These are phyloP conservation scores for Westerdykella sp. DNA, from an alignment of 2,329 filamentous ascomycete species.

Conservation along the genomic window DNA sequence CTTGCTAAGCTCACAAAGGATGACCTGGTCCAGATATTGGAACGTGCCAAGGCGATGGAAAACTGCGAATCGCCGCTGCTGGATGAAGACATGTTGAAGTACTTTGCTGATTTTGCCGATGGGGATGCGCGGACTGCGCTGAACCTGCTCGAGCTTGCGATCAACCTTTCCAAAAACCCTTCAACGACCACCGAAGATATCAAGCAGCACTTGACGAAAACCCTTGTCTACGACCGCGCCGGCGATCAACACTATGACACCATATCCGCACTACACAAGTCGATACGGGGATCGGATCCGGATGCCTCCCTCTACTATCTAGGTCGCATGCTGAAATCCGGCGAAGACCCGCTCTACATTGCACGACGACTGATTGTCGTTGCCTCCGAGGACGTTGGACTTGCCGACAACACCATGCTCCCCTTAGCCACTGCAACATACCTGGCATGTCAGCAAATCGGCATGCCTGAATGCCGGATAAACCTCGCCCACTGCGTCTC, in stretches of 20 bases:
- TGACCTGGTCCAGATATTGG: conserved; percentile 66
- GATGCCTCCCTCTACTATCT: conserved; percentile 93
- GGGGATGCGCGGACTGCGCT: conserved; percentile 90
- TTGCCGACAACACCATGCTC: conserved; percentile 80
- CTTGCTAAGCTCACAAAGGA: conserved; percentile 66
- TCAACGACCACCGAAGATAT: conserved; percentile 68
- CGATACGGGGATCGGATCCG: conserved; percentile 76
- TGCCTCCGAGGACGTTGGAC: conserved; percentile 85
- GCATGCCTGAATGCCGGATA: conserved; percentile 90
- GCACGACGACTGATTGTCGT: conserved; percentile 91
- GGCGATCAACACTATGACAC: conserved; percentile 98
- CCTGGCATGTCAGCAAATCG: conserved; percentile 83
- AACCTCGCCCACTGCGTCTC: conserved; percentile 82
- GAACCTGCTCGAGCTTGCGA: conserved; percentile 83
- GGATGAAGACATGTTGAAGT: conserved; percentile 69
- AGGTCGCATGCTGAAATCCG: conserved; percentile 88
- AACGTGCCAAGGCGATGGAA: conserved; percentile 65
- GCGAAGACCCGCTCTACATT: conserved; percentile 88
- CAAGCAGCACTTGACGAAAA: conserved; percentile 80
- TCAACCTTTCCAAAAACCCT: conserved; percentile 63
- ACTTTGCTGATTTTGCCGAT: conserved; percentile 80
- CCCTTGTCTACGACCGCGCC: conserved; percentile 86
- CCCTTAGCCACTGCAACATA: conserved; percentile 80
- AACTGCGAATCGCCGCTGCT: conserved; percentile 53
- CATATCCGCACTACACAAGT: conserved; percentile 96